Evolutionary conservation across 2,329 filamentous ascomycete genomes (phyloP), one percentile per base, ranked within the genome.

Genomic region (Fusarium sp.): DNA sequence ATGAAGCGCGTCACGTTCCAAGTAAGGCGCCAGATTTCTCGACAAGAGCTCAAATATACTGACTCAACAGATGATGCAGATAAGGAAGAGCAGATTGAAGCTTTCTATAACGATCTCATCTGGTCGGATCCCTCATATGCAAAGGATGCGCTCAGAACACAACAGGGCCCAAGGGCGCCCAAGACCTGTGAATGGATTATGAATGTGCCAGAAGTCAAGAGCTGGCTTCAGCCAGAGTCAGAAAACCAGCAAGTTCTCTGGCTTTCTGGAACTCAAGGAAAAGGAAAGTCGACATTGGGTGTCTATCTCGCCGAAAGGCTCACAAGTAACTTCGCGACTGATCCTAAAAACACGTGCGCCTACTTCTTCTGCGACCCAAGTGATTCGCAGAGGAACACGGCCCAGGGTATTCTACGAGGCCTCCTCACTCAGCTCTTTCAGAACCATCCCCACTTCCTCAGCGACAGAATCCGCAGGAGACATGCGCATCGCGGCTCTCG

Each of bases 141-240:
- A 36, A 70, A 70, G 44, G 60, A 70, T 70, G 66, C 61, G 16
- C 61, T 70, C 33, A 70, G 57, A 56, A 51, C 50, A 7, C 44
- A 71, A 35, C 67, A 67, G n/a, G 67, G 68, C 16, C 55, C 68
- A 31, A 41, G 60, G 15, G 68, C 60, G 7, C 60, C 53, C 28
- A 39, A 65, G 33, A 70, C 66, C 22, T 70, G 66, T 38, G 66
- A 70, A 70, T 70, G 66, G 66, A 66, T 70, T 22, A 61, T 70
- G 54, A 45, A 55, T 20, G 55, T n/a, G 3, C 44, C 50, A 24
- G 61, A 71, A 48, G 30, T 71, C 18, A 48, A 48, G 41, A 61
- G 36, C 42, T 71, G 55, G 60, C 26, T 67, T 41, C 54, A 57
- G 26, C 61, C 67, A 42, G 61, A 61, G 20, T 39, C 44, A 14